Percentiles rank a stretch among this genome's conserved stretches.
Evolutionary conservation across 208 protist species (phyloP).

Genomic region (Herpetomonas tarakana): DNA sequence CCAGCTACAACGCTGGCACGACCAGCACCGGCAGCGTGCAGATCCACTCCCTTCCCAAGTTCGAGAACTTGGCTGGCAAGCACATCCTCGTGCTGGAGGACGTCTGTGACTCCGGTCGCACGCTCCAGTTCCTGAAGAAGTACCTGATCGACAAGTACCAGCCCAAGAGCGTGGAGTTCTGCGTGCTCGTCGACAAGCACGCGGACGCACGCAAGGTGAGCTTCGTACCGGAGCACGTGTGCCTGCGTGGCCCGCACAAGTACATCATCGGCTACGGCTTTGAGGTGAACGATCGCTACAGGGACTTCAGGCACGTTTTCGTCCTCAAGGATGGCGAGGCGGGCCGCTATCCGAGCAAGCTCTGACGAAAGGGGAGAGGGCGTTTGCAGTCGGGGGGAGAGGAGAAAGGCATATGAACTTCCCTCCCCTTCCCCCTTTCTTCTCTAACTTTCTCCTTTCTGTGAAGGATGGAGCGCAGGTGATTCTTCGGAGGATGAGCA

Average conservation of each 20-base stretch:
- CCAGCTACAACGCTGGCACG: constrained; percentile 70
- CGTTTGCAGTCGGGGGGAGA: background rate
- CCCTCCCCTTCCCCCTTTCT: too few species aligned
- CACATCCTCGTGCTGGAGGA: constrained; percentile 91
- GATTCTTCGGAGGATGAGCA: too few species aligned
- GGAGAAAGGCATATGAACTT: constrained; percentile 9
- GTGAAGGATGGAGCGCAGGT: too few species aligned
- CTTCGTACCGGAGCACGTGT: constrained; percentile 60
- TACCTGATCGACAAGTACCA: constrained; percentile 32
- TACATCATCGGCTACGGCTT: constrained; percentile 93
- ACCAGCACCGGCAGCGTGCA: constrained; percentile 60
- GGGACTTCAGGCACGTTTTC: constrained; percentile 79
- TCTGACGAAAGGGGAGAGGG: constrained; percentile 23
- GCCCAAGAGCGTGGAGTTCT: constrained; percentile 62
- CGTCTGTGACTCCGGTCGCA: constrained; percentile 81
- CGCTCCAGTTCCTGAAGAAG: constrained; percentile 57
- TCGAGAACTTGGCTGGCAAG: constrained; percentile 58
- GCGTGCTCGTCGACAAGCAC: constrained; percentile 83
- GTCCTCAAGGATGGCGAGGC: constrained; percentile 62
- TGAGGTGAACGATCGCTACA: constrained; percentile 88
- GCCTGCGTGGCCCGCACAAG: constrained; percentile 57
- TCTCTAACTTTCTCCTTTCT: too few species aligned
- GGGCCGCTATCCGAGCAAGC: constrained; percentile 46
- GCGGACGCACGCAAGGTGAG: constrained; percentile 48
- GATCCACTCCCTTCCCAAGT: constrained; percentile 51